These are phyloP conservation scores for Leucocoprinus leucothites DNA, from an alignment of 768 basidiomycete species.

Conservation along the genomic window DNA sequence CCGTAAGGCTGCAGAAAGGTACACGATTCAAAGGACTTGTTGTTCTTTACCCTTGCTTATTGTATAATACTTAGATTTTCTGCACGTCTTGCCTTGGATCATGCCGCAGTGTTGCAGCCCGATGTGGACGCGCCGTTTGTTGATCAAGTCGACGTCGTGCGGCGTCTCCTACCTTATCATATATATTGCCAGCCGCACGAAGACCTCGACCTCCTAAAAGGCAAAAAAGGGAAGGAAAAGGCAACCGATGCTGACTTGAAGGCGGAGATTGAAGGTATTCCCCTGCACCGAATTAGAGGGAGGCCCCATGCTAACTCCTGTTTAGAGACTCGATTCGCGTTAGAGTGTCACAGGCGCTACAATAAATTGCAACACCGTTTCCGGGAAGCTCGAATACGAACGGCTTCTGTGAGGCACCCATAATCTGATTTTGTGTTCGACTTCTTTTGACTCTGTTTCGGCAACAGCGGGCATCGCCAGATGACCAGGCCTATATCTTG, in stretches of 20 bases:
- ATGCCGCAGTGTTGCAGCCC: constrained; percentile 55
- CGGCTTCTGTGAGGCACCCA: constrained; percentile 50
- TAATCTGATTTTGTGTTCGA: not conserved
- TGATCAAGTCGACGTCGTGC: constrained; percentile 59
- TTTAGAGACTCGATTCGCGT: constrained; percentile 67
- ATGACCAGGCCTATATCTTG: constrained; percentile 61
- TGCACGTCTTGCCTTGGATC: constrained; percentile 58
- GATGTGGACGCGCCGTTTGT: constrained; percentile 69
- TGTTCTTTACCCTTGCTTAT: not conserved
- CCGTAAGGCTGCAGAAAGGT: constrained; percentile 47
- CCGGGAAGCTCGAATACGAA: constrained; percentile 45
- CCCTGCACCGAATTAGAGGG: not conserved
- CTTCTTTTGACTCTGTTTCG: not conserved
- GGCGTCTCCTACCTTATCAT: constrained; percentile 78
- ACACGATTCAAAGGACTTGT: not conserved
- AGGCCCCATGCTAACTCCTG: constrained; percentile 3
- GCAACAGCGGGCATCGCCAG: constrained; percentile 54
- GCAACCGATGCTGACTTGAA: constrained; percentile 41
- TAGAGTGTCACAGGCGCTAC: constrained; percentile 61
- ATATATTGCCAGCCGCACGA: constrained; percentile 72
- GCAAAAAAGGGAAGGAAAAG: constrained; percentile 63
- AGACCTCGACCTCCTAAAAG: constrained; percentile 42
- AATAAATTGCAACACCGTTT: constrained; percentile 58
- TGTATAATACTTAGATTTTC: constrained; percentile 40
- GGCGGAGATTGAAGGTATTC: constrained; percentile 51